A percentile compares a stretch with the other conserved stretches of the same genome.
phyloP scores from a whole-genome alignment of 2,329 filamentous ascomycete genomes.

The Lasiodiplodia hormozganensis region DNA sequence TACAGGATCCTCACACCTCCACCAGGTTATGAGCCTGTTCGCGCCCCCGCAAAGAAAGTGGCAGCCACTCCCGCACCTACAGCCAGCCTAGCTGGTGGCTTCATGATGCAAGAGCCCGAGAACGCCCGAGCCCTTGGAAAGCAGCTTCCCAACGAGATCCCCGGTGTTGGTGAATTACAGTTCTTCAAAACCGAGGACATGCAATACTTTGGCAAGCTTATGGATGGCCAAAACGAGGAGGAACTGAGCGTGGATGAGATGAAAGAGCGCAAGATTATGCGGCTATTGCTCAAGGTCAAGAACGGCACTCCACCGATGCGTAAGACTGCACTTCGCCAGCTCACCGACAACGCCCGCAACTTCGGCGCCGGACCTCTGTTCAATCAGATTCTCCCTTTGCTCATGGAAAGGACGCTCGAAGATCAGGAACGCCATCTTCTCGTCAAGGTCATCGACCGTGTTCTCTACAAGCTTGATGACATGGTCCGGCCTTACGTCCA shows the following conservation, averaged over 20 bases:
- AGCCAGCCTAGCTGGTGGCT: conserved; percentile 70
- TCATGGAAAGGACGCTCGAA: conserved; percentile 98
- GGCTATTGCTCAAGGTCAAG: conserved; percentile 95
- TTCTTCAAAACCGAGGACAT: conserved; percentile 99
- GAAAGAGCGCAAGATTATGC: conserved; percentile 99
- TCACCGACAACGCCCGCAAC: conserved; percentile 95
- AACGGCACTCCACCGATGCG: conserved; percentile 98
- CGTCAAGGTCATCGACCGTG: conserved; percentile 98
- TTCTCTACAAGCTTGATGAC: conserved; percentile 97
- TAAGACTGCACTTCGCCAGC: conserved; percentile 95
- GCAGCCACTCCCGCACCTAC: conserved; percentile 75
- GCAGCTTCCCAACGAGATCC: conserved; percentile 92
- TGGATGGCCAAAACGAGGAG: conserved; percentile 92
- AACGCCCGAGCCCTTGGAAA: conserved; percentile 83
- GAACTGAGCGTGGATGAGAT: conserved; percentile 88
- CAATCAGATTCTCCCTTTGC: conserved; percentile 92
- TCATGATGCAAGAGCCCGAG: conserved; percentile 97
- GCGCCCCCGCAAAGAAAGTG: conserved; percentile 76
- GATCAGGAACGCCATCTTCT: conserved; percentile 97
- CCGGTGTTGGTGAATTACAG: conserved; percentile 92
- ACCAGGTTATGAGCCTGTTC: conserved; percentile 82
- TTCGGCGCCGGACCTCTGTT: conserved; percentile 95
- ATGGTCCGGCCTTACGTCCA: conserved; percentile 95
- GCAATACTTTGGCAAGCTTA: conserved; percentile 97
- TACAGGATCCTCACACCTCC: conserved; percentile 93